phyloP scores from a whole-genome alignment of 148 eudicot species.

The Dianthus caryophyllus region DNA sequence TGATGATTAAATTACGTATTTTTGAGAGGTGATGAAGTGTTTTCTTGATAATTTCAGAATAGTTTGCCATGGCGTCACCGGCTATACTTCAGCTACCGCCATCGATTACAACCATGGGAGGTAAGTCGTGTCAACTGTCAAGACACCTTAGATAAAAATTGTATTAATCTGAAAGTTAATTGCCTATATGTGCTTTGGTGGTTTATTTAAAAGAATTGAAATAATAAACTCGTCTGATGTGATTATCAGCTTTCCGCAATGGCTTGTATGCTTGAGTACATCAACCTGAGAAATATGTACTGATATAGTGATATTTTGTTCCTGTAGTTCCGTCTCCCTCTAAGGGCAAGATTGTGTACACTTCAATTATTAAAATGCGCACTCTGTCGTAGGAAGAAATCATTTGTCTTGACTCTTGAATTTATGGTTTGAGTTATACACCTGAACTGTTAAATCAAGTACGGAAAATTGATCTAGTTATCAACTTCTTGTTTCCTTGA shows the following conservation, averaged over 20 bases:
- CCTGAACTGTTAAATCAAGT: not conserved
- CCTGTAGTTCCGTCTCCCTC: not conserved
- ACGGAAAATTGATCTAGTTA: not conserved
- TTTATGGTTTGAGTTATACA: not conserved
- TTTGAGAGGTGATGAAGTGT: not conserved
- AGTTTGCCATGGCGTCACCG: constrained; percentile 16
- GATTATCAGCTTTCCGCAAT: not conserved
- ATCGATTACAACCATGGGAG: constrained; percentile 17
- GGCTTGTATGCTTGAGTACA: not conserved
- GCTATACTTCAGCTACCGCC: constrained; percentile 14
- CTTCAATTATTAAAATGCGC: not conserved
- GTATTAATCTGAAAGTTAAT: not conserved
- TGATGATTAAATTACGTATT: too few relatives aligned
- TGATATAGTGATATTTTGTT: too few relatives aligned
- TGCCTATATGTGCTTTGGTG: too few relatives aligned
- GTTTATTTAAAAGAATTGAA: not conserved
- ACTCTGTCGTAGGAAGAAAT: not conserved
- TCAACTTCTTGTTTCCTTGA: not conserved
- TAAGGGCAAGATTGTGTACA: not conserved
- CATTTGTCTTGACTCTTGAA: not conserved
- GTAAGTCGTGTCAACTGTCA: not conserved
- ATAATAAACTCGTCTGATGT: not conserved
- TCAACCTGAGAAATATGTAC: not conserved
- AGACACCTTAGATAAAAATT: too few relatives aligned
- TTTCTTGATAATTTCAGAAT: not conserved